These are phyloP conservation scores for Penicillium polonicum DNA, from an alignment of 2,329 filamentous ascomycete species.

Conservation along the genomic window DNA sequence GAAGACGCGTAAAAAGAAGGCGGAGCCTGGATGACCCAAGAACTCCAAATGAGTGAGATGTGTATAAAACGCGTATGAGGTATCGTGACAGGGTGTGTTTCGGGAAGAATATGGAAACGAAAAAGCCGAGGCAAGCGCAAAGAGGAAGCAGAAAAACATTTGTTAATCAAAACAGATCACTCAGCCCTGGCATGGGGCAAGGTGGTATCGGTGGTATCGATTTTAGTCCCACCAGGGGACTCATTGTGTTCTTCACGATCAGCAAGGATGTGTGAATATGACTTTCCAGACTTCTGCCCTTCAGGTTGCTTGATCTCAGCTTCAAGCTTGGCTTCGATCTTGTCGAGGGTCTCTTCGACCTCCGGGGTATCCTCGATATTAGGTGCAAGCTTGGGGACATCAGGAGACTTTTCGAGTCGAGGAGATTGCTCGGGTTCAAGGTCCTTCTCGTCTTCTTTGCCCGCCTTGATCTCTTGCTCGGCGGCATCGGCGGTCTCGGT, in stretches of 20 bases:
- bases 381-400: neutral
- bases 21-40: neutral
- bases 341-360: slow-evolving; percentile 8
- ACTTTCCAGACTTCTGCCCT: neutral
- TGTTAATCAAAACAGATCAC: neutral
- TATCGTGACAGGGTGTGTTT: slow-evolving; percentile 1
- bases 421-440: neutral
- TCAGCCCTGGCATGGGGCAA: slow-evolving; percentile 7
- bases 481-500: neutral
- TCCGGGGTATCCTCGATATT: slow-evolving; percentile 4
- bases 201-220: slow-evolving; percentile 1
- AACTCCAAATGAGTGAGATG: neutral
- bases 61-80: neutral
- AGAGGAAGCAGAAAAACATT: neutral
- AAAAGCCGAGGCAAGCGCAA: neutral
- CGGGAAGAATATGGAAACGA: neutral
- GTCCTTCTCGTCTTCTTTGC: neutral
- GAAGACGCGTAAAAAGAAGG: neutral
- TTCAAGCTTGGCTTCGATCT: slow-evolving; percentile 7
- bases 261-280: neutral
- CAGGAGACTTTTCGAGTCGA: neutral
- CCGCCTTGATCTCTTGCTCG: neutral
- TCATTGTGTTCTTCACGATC: neutral
- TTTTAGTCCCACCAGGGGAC: neutral
- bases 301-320: neutral